Percentiles rank a stretch among this genome's conserved stretches.
Evolutionary conservation across 768 basidiomycete genomes (phyloP).

Genomic region (Tulasnella sp.): DNA sequence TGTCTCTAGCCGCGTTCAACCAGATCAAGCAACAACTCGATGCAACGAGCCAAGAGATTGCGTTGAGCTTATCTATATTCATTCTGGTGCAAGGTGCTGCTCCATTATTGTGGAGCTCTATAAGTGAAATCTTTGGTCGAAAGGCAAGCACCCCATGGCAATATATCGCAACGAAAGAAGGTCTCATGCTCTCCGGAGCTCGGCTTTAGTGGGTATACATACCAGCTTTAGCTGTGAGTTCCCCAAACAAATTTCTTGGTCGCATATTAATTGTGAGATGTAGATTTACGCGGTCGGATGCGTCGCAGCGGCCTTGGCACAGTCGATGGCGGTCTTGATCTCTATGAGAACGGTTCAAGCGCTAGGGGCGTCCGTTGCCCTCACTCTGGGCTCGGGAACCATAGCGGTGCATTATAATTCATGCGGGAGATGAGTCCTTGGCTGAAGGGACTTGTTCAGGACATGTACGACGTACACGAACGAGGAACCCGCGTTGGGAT

Average conservation of each 20-base stretch:
- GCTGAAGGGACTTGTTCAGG: conserved; percentile 20
- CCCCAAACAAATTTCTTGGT: neutral
- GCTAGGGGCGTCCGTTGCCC: conserved; percentile 49
- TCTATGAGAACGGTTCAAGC: conserved; percentile 21
- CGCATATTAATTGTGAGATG: neutral
- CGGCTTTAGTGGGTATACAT: conserved; percentile 21
- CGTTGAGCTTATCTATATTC: conserved; percentile 58
- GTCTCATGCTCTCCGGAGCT: neutral
- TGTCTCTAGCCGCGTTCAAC: conserved; percentile 43
- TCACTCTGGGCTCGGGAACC: conserved; percentile 64
- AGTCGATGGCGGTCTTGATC: conserved; percentile 20
- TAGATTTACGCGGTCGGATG: conserved; percentile 19
- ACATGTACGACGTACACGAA: conserved; percentile 63
- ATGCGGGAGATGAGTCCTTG: neutral
- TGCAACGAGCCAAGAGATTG: conserved; percentile 50
- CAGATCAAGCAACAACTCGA: conserved; percentile 48
- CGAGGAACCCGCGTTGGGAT: conserved; percentile 70
- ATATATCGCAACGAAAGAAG: neutral
- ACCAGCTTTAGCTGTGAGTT: conserved; percentile 17
- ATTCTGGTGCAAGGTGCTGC: conserved; percentile 58
- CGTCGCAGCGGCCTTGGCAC: conserved; percentile 13
- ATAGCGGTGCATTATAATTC: conserved; percentile 33
- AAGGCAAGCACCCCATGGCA: conserved; percentile 34
- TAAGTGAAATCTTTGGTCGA: conserved; percentile 66
- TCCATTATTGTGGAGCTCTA: conserved; percentile 55